phyloP scores from a whole-genome alignment of 202 grass and related monocot species.

The Setaria viridis region DNA sequence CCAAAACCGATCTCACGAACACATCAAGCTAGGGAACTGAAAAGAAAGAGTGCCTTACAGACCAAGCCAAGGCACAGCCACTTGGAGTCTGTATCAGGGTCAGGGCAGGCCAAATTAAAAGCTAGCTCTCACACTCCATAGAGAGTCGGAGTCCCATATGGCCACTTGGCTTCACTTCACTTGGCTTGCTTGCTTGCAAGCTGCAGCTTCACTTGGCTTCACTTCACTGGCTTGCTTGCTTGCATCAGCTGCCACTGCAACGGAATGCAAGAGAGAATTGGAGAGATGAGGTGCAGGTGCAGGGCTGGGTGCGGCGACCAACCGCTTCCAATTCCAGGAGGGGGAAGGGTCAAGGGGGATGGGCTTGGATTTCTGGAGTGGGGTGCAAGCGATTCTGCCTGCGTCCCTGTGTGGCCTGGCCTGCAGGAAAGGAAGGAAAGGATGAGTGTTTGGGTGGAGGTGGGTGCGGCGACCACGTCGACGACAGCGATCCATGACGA shows the following conservation, averaged over 20 bases:
- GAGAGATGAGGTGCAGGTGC: neutral
- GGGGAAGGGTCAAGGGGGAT: neutral
- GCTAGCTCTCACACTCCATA: neutral
- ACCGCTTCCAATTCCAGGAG: conserved; percentile 16
- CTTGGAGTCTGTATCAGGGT: neutral
- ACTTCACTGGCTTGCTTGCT: neutral
- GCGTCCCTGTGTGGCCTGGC: too few species aligned
- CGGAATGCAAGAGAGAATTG: too few species aligned
- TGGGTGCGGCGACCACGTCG: conserved; percentile 25
- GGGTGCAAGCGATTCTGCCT: conserved; percentile 56
- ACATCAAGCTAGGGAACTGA: neutral
- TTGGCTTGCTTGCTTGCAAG: conserved; percentile 9
- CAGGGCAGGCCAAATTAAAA: neutral
- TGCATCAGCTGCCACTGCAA: conserved; percentile 18
- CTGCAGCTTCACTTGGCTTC: conserved; percentile 7
- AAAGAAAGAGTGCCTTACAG: conserved; percentile 11
- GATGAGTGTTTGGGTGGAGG: conserved; percentile 6
- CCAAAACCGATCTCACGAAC: neutral
- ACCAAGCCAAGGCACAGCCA: conserved; percentile 7
- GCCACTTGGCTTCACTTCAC: neutral
- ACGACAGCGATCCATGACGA: neutral
- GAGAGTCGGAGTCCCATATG: too few species aligned
- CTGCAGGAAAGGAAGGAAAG: neutral
- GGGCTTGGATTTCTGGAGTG: conserved; percentile 47
- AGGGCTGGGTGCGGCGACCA: conserved; percentile 1